Evolutionary conservation across 2,329 filamentous ascomycete species (phyloP).

Genomic region (Phialemonium atrogriseum): DNA sequence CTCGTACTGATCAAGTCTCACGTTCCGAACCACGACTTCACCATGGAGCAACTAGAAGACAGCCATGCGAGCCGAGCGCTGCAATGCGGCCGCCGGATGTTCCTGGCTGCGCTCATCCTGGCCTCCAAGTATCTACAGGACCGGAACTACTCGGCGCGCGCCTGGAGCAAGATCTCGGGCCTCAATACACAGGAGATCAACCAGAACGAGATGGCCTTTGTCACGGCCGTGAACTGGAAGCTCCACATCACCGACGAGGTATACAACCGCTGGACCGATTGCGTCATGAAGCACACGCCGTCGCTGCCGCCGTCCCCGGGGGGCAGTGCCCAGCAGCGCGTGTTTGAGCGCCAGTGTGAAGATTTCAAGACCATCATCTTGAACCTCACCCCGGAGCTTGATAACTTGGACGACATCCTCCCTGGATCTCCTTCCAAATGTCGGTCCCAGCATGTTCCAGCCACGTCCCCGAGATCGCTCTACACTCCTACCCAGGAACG

Average conservation of each 20-base stretch:
- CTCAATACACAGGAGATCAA: conserved; percentile 90
- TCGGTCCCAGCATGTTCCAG: conserved; percentile 28
- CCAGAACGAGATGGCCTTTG: conserved; percentile 88
- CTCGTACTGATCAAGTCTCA: conserved; percentile 87
- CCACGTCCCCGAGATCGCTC: conserved; percentile 35
- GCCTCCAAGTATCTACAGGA: conserved; percentile 98
- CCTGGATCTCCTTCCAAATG: conserved; percentile 21
- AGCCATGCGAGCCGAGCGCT: conserved; percentile 67
- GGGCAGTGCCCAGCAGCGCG: conserved; percentile 24
- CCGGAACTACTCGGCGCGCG: conserved; percentile 91
- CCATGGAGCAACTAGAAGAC: conserved; percentile 74
- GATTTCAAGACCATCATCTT: conserved; percentile 54
- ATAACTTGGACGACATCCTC: conserved; percentile 48
- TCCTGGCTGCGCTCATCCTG: conserved; percentile 85
- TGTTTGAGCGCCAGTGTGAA: conserved; percentile 36
- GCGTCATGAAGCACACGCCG: conserved; percentile 79
- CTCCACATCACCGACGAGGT: conserved; percentile 84
- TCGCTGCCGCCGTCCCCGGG: conserved; percentile 49
- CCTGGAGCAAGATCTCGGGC: conserved; percentile 99
- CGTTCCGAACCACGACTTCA: conserved; percentile 76
- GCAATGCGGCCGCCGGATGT: conserved; percentile 96
- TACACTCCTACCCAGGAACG: conserved; percentile 33
- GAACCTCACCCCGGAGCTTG: conserved; percentile 46
- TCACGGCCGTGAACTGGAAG: conserved; percentile 86
- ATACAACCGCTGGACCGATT: conserved; percentile 90